Base-by-base conservation (phyloP, 139 green algal species). In the Micractinium conductrix region DNA sequence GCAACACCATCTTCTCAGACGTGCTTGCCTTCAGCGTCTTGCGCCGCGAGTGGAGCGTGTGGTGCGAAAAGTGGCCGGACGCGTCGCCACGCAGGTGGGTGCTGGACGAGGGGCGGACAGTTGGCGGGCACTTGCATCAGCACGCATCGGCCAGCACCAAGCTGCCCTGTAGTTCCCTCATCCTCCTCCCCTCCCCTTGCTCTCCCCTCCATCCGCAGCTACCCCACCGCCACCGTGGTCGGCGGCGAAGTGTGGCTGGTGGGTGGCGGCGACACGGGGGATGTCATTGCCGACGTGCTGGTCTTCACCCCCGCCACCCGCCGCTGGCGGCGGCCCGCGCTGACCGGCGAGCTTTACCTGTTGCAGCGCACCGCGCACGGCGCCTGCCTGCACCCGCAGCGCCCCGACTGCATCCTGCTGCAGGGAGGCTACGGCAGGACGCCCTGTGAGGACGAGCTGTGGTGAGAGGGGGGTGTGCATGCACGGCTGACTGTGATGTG, bases 171-270 rank as follows among this genome's bases (percentile, higher is more conserved):
- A 62, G 2, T 24, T 21, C 26, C 6, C 53, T 62, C 19, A n/a
- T n/a, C 53, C 53, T 10, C 48, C 8, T 19, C 53, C 24, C 53
- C 10, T 22, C 53, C 53, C 53, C 53, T 21, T n/a, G 19, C 55
- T 50, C 4, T 6, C 75, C 75, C n/a, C 9, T 17, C 38, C 30
- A n/a, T n/a, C 22, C 37, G 76, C 76, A 82, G 76, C 63, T 86
- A 83, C 62, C 85, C 86, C 79, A 81, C 85, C 28, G 79, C 85
- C 53, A 88, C 85, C 10, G 22, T 86, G 16, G 62, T 86, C 2
- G 30, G 48, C 58, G 74, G 48, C 28, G 53, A 65, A 60, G 85
- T 88, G 30, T 88, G 85, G 85, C 62, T 88, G 30, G 72, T 85
- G 65, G 79, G 85, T 38, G 85, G 85, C 28, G 45, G 60, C 33